Percentiles rank a stretch among this genome's conserved stretches.
Evolutionary conservation across 1,284 basidiomycete species (phyloP).

Genomic region (Pseudozyma sp.): DNA sequence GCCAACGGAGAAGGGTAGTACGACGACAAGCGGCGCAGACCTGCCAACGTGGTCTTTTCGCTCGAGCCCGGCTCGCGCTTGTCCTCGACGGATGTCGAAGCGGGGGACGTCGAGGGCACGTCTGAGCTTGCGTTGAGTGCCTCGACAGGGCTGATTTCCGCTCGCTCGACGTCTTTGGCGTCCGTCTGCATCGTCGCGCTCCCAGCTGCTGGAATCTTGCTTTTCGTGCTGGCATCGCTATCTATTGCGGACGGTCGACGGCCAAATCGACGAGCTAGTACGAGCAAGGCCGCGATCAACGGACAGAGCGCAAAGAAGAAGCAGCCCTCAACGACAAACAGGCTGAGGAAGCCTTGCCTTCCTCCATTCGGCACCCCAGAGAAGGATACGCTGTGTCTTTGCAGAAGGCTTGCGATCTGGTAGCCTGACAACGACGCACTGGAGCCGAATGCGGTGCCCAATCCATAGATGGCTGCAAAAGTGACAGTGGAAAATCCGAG

Average conservation of each 20-base stretch:
- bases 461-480: slow-evolving; percentile 18
- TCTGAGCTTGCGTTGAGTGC: too few species aligned
- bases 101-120: too few species aligned
- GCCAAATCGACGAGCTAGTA: slow-evolving; percentile 1
- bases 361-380: background rate
- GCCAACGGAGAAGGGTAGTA: slow-evolving; percentile 6
- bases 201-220: too few species aligned
- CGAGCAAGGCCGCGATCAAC: slow-evolving; percentile 6
- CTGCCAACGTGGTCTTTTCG: background rate
- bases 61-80: background rate
- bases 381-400: slow-evolving; percentile 10
- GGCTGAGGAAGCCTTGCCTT: background rate
- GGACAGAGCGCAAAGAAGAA: slow-evolving; percentile 24
- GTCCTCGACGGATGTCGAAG: background rate
- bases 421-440: slow-evolving; percentile 17
- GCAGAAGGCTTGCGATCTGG: slow-evolving; percentile 10
- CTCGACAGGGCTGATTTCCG: too few species aligned
- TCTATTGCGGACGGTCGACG: background rate
- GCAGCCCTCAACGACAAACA: slow-evolving; percentile 18
- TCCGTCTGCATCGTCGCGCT: too few species aligned
- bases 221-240: background rate
- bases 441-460: slow-evolving; percentile 20
- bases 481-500: slow-evolving; percentile 4
- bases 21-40: slow-evolving; percentile 21
- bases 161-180: too few species aligned